Conservation (phyloP, 2,329 filamentous ascomycete genomes). For the Moelleriella libera region DNA sequence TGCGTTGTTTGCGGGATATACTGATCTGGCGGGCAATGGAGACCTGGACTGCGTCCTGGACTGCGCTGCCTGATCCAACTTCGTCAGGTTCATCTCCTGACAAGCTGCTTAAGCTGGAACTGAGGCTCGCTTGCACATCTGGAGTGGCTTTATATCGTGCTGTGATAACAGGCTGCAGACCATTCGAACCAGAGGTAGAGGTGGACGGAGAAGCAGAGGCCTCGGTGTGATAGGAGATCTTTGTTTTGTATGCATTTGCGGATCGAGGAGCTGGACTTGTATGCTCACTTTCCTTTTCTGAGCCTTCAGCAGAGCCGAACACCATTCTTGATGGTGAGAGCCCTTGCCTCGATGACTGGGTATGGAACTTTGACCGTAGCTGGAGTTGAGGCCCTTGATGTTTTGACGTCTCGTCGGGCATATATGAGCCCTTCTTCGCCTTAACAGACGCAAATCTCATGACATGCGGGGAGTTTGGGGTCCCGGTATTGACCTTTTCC, state of each 20-base stretch:
- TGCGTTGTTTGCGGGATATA: constrained; percentile 46
- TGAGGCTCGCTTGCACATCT: neutral
- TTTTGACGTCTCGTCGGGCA: neutral
- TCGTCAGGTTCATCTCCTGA: constrained; percentile 5
- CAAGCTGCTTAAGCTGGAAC: neutral
- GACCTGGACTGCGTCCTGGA: constrained; percentile 45
- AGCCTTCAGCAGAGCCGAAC: neutral
- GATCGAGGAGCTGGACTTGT: neutral
- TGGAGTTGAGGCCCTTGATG: neutral
- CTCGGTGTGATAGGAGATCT: no score
- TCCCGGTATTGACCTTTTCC: neutral
- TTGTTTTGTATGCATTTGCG: neutral
- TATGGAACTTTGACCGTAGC: constrained; percentile 5
- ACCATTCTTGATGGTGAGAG: constrained; percentile 1
- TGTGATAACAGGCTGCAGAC: neutral
- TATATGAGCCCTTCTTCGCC: neutral
- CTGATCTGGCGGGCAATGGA: constrained; percentile 57
- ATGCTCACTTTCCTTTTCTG: neutral
- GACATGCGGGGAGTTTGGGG: constrained; percentile 1
- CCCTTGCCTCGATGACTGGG: constrained; percentile 1
- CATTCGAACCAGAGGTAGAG: neutral
- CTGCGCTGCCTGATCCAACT: constrained; percentile 12
- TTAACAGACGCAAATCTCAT: constrained; percentile 2
- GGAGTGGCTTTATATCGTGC: neutral
- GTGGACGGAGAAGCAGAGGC: neutral